These are phyloP conservation scores for Corchorus capsularis DNA, from an alignment of 345 rosid genomes.

Conservation along the genomic window DNA sequence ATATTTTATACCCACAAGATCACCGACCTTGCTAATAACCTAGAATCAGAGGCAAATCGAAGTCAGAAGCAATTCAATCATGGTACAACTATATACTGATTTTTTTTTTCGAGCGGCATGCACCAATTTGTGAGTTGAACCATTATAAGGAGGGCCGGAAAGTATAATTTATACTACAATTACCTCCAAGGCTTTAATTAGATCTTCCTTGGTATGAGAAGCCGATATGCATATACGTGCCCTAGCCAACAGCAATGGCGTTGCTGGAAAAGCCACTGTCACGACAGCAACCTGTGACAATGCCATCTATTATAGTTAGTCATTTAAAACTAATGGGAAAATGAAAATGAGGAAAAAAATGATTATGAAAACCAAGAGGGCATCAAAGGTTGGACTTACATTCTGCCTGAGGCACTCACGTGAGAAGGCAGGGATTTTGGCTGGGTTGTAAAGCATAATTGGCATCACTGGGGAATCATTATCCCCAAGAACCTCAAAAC, in stretches of 20 bases:
- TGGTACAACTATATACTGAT: neutral
- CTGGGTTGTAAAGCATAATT: conserved; percentile 97
- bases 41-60: conserved; percentile 15
- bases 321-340: neutral
- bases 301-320: neutral
- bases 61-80: neutral
- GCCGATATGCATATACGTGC: conserved; percentile 71
- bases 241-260: conserved; percentile 64
- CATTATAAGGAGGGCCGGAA: neutral
- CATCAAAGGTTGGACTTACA: conserved; percentile 32
- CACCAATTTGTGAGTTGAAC: neutral
- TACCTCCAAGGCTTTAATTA: conserved; percentile 59
- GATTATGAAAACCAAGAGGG: conserved; percentile 13
- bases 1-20: conserved; percentile 65
- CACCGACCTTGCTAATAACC: conserved; percentile 69
- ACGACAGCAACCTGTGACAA: conserved; percentile 48
- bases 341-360: neutral
- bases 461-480: conserved; percentile 97
- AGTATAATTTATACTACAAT: neutral
- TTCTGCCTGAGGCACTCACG: conserved; percentile 80
- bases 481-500: conserved; percentile 96
- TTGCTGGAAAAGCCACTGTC: conserved; percentile 51
- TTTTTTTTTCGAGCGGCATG: neutral
- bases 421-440: conserved; percentile 92
- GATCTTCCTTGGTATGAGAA: conserved; percentile 57